Base-by-base conservation (phyloP, 2,329 filamentous ascomycete genomes). In the Penicillium sp. region DNA sequence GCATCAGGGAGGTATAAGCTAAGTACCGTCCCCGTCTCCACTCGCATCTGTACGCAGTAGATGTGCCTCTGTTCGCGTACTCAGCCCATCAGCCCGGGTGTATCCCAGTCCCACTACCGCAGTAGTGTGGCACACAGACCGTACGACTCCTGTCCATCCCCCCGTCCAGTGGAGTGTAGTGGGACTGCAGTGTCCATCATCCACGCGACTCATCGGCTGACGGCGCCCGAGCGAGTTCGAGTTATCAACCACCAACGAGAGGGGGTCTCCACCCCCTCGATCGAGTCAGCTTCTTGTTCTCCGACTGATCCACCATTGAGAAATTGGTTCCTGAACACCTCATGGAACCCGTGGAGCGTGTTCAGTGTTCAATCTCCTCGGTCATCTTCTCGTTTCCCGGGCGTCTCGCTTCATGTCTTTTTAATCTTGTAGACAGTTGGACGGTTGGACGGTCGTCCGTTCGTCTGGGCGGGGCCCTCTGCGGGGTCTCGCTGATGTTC, bases 131-230 rank as follows among this genome's bases (percentile, higher is more conserved):
- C 61, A 64, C 61, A 64, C 62, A 60, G 62, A 58, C 57, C 30
- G 43, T 55, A 55, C 46, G 42, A 33, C 35, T 22, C 19, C 19
- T 22, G 19, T 22, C 19, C 19, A 22, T 22, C 19, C 19, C 19
- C 19, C 19, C 19, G 19, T 22, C 19, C 19, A 22, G 19, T 22
- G 19, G 19, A 22, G 19, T 22, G 19, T 22, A 22, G 19, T 22
- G 19, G 19, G 19, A 22, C 19, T 22, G 19, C 19, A 4, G 13
- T 37, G 13, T 1, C 13, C 35, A 57, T 22, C 8, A 3, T 57
- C 60, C 45, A 55, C 52, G 40, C 55, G 57, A 57, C 60, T 57
- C 45, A 42, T 60, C 57, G 57, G 60, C 62, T 63, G 61, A 65
- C 60, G 57, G 61, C 62, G 57, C 57, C 60, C 19, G 45, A 46